Percentiles rank a stretch among this genome's conserved stretches.
Evolutionary conservation across 139 green algal genomes (phyloP).

Genomic region (Haematococcus sp.): DNA sequence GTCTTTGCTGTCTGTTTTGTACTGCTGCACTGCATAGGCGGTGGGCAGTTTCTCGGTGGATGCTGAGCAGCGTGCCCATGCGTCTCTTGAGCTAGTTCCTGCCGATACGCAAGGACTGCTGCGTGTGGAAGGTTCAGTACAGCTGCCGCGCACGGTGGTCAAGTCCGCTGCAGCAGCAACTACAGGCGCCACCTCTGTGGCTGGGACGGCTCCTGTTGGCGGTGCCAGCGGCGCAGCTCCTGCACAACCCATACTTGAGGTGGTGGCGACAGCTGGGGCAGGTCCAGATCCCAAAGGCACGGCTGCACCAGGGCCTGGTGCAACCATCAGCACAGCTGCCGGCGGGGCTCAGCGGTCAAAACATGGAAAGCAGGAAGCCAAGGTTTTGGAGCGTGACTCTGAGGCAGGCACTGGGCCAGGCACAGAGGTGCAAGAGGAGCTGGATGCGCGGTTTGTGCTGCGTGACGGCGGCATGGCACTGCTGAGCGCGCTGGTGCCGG

Average conservation of each 20-base stretch:
- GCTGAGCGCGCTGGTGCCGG: conserved; percentile 65
- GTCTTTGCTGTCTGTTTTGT: neutral
- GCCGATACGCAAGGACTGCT: conserved; percentile 52
- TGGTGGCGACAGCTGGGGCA: no score
- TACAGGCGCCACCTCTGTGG: no score
- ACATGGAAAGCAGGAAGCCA: no score
- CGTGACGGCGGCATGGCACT: conserved; percentile 81
- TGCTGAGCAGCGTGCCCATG: conserved; percentile 34
- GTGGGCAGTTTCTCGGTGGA: conserved; percentile 27
- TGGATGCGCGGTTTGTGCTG: neutral
- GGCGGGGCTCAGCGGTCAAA: no score
- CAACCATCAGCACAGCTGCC: no score
- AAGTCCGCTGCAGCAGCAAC: no score
- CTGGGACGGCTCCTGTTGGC: no score
- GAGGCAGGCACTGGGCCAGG: conserved; percentile 4
- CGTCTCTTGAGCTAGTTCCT: conserved; percentile 58
- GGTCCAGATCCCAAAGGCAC: no score
- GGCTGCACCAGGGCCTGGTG: no score
- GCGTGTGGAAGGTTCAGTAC: neutral
- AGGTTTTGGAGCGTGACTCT: no score
- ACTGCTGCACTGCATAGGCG: neutral
- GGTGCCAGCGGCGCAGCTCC: no score
- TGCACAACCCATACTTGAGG: no score
- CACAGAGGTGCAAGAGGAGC: neutral
- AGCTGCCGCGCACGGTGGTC: neutral